Evolutionary conservation across 768 basidiomycete species (phyloP), one percentile per base, ranked within the genome.

Genomic region (Pholiota molesta): DNA sequence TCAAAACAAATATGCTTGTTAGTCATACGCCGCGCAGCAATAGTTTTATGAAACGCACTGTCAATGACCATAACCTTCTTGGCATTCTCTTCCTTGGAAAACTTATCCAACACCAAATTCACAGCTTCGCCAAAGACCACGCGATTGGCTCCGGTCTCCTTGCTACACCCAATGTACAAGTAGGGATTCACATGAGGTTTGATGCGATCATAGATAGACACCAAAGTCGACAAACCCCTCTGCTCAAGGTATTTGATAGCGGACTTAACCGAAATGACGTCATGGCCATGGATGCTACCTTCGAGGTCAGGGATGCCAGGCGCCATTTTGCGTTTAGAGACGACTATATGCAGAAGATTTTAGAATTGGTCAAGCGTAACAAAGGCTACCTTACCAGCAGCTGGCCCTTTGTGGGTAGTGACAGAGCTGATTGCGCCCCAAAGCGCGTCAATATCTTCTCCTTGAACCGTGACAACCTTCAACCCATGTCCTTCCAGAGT

Each of bases 51-150:
- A 21, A n/a, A 79, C 88, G 57, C 64, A 88, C 90, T 91, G 70
- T 95, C 94, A 63, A 95, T 93, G 61, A 93, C 91, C 87, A 95
- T 86, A 45, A 95, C 92, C 72, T 87, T 92, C 74, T 81, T 81
- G 10, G 84, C 83, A 1, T 88, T 89, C 69, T 93, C 92, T 71
- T 92, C 90, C 74, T 88, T 92, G 68, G 80, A 80, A 52, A 92
- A 76, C 33, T 78, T 82, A 68, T 95, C 93, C 19, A 95, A 82
- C 1, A 94, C 92, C 64, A 78, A 59, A 71, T 88, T 90, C 55
- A 94, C 92, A 10, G 94, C 91, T 67, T 95, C 91, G 29, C 94
- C 94, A 66, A 95, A 95, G 11, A 90, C 78, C 42, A 90, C 89
- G 68, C 94, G 90, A 71, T 90, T 92, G 1, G 92, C 94, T 29